These are phyloP conservation scores for Lodderomyces parapsilosis DNA, from an alignment of 1,139 yeast genomes.

Conservation along the genomic window DNA sequence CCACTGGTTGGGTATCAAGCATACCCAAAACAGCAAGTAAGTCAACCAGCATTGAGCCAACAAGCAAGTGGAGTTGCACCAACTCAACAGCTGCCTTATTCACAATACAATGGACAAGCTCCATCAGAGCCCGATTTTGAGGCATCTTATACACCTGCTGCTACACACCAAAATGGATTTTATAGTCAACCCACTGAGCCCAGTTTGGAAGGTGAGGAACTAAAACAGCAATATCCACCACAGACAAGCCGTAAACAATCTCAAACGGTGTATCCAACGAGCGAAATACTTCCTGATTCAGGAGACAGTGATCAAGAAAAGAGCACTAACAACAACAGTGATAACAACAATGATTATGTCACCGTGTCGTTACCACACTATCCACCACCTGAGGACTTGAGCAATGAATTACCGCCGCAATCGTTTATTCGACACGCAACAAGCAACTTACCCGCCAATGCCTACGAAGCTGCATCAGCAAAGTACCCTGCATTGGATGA, in stretches of 20 bases:
- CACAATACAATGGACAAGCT: neutral
- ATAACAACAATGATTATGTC: slow-evolving; percentile 7
- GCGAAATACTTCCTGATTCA: slow-evolving; percentile 12
- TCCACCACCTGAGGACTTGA: slow-evolving; percentile 16
- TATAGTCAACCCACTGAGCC: slow-evolving; percentile 14
- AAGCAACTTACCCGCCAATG: slow-evolving; percentile 14
- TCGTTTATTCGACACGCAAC: slow-evolving; percentile 14
- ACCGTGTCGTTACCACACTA: slow-evolving; percentile 15
- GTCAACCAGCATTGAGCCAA: slow-evolving; percentile 3
- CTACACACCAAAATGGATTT: slow-evolving; percentile 3
- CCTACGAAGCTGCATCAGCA: slow-evolving; percentile 19
- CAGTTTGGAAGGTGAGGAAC: slow-evolving; percentile 8
- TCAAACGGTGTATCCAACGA: slow-evolving; percentile 12
- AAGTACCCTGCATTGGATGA: slow-evolving; percentile 22
- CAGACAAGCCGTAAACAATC: slow-evolving; percentile 3
- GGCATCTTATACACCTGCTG: slow-evolving; percentile 3
- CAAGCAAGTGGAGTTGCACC: slow-evolving; percentile 2
- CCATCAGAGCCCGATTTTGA: slow-evolving; percentile 3
- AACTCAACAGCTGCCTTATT: neutral
- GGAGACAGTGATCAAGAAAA: slow-evolving; percentile 9
- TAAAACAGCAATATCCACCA: neutral
- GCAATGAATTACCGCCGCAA: slow-evolving; percentile 11
- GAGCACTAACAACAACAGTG: neutral
- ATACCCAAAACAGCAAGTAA: slow-evolving; percentile 2
- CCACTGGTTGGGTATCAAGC: slow-evolving; percentile 4